Evolutionary conservation across 1,284 basidiomycete species (phyloP), one percentile per base, ranked within the genome.

Genomic region (Malassezia pachydermatis): DNA sequence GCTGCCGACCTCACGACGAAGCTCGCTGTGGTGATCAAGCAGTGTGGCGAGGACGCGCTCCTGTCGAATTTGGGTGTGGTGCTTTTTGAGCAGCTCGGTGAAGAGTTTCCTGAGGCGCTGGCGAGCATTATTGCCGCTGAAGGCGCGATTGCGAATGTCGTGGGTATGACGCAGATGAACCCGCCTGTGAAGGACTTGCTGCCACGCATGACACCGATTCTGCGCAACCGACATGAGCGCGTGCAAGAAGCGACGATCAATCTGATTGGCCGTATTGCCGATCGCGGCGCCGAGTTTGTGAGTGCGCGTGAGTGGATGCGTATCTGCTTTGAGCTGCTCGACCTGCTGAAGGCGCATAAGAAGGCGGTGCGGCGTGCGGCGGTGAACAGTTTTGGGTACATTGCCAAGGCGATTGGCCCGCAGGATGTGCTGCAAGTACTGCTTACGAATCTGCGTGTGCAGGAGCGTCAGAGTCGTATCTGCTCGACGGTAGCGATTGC

Each of bases 161-260:
- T 98, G 54, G 94, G 94, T 75, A 98, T 99, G 94, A 95, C 92
- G 10, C 88, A 96, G 74, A 98, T 99, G 94, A 96, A 94, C 73
- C 94, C 94, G 16, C 94, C 90, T 0, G 89, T 98, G 40, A 98
- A 98, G 75, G 94, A 98, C 77, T 81, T 98, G 47, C 73, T 98
- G 32, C 94, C 94, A 17, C 88, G 94, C 54, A 96, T 98, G 92
- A 99, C 92, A 1, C 94, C 94, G 2, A 98, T 99, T 75, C 78
- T 99, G 51, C 84, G 92, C 62, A 98, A 99, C 73, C 81, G 94
- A 71, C 94, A 99, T 73, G 94, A 99, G 74, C 98, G 98, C 73
- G 94, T 99, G 58, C 94, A 99, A 73, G 94, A 99, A 73, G 89
- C 94, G 1, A 95, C 88, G 3, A 99, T 98, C 76, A 98, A 98